Base-by-base conservation (phyloP, 192 early-diverging fungal genomes). In the Mortierella antarctica region DNA sequence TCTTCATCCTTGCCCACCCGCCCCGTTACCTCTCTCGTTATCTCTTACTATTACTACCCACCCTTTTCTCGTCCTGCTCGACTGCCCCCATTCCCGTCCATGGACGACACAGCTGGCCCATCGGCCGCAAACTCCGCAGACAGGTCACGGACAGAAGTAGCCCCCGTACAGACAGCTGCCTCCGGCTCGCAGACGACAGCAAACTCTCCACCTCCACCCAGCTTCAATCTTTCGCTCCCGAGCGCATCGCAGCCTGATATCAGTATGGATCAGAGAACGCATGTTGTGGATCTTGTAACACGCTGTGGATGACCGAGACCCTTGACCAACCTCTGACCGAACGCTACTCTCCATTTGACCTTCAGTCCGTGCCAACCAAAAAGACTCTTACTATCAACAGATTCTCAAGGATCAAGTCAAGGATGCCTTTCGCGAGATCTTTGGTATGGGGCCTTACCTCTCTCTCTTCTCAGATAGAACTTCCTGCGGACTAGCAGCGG, bases 281-380 rank as follows among this genome's bases (percentile, higher is more conserved):
- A 31, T 11, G 7, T 3, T 31, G 31, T 31, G 31, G 31, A 31
- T 31, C 31, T 31, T 31, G 31, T 31, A 31, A 31, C 31, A 31
- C 31, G 31, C 31, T 31, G 31, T 31, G 31, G 31, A 2, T 31
- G 31, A 31, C 1, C 31, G n/a, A n/a, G n/a, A n/a, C n/a, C n/a
- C n/a, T n/a, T 31, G 31, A 31, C 18, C 46, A 13, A 47, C 17
- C 10, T 50, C 2, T 60, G 4, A 60, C 6, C 54, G 8, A 55
- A 9, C 53, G 53, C 3, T 55, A 55, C 15, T 20, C n/a, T 55
- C 53, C 4, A n/a, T 13, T 18, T n/a, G 21, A 59, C n/a, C 21
- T 67, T n/a, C 74, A 87, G 92, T 97, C 77, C 90, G 95, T 39
- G 88, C 95, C 53, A 89, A 93, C 69, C 96, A 98, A 71, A 98